Conservation (phyloP, 1,139 yeast genomes). For the Yamadazyma sp. region DNA sequence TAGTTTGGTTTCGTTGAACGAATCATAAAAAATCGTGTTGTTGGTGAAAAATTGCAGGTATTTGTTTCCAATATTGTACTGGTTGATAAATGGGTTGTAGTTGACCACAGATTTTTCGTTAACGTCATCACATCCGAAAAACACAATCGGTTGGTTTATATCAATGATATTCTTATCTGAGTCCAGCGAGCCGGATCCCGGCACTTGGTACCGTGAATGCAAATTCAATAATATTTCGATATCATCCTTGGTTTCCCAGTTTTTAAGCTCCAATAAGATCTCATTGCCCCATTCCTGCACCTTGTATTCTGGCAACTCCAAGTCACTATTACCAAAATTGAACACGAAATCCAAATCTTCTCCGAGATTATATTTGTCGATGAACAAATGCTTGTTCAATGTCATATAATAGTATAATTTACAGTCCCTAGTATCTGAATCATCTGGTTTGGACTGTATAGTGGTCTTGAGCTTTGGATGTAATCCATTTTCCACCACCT, state of each 20-base stretch:
- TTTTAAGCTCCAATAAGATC: slow-evolving; percentile 28
- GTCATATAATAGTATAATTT: slow-evolving; percentile 33
- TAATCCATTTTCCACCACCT: slow-evolving; percentile 31
- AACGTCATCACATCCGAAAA: slow-evolving; percentile 34
- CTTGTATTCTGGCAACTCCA: slow-evolving; percentile 46
- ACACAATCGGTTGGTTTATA: slow-evolving; percentile 24
- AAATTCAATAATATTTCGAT: slow-evolving; percentile 26
- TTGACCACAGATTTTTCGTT: slow-evolving; percentile 27
- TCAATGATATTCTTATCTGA: slow-evolving; percentile 1
- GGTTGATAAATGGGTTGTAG: slow-evolving; percentile 41
- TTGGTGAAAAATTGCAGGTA: slow-evolving; percentile 41
- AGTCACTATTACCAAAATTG: slow-evolving; percentile 34
- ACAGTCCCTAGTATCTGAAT: slow-evolving; percentile 31
- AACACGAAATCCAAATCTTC: slow-evolving; percentile 23
- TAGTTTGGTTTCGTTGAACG: slow-evolving; percentile 10
- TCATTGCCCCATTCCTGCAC: slow-evolving; percentile 45
- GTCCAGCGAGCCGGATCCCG: slow-evolving; percentile 14
- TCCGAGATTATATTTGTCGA: slow-evolving; percentile 42
- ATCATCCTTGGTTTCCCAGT: slow-evolving; percentile 4
- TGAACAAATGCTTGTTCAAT: slow-evolving; percentile 34
- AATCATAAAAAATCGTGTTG: slow-evolving; percentile 43
- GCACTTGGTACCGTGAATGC: slow-evolving; percentile 43
- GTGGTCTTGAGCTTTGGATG: slow-evolving; percentile 31
- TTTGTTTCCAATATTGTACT: slow-evolving; percentile 30
- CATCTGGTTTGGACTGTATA: slow-evolving; percentile 15